Evolutionary conservation across 2,329 filamentous ascomycete genomes (phyloP), one percentile per base, ranked within the genome.

Genomic region (Sarocladium strictum): DNA sequence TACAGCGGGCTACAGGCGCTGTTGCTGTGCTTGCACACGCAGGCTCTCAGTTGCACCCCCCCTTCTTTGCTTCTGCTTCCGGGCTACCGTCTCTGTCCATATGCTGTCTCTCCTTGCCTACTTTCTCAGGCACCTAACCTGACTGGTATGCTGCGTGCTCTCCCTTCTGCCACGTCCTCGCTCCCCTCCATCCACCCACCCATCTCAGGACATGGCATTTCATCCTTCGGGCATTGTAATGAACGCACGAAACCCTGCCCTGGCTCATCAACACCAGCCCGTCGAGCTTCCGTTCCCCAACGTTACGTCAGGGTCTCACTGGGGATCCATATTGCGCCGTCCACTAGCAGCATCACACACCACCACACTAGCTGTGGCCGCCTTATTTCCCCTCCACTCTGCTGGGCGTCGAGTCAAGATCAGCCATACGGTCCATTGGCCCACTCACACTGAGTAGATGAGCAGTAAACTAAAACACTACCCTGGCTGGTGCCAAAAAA

Each of bases 281-380:
- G 35, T 38, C n/a, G 5, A 19, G 12, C 15, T 38, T n/a, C n/a
- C 35, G 11, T 38, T 38, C 38, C 38, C 23, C 29, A 26, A 21
- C 47, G 27, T 51, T 51, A 51, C 47, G 47, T 51, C 47, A 51
- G 47, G 47, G 47, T 51, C 47, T 35, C 29, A 32, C 27, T 3
- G 9, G 29, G 27, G 27, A 35, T 17, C 47, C 47, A 49, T 49
- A 26, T 14, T 21, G n/a, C 43, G 10, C 23, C 14, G n/a, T 35
- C 17, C n/a, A 11, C 5, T 14, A 6, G 43, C 23, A 49, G 6
- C 43, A 23, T 6, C 40, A 21, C n/a, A 10, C 43, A 49, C 21
- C 5, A 12, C 21, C 21, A 3, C 47, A 35, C 29, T 5, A 26
- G n/a, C 47, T 21, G 17, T 51, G 47, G 27, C 47, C 47, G 47